A percentile compares a stretch with the other conserved stretches of the same genome.
phyloP scores from a whole-genome alignment of 2,329 filamentous ascomycete species.

The Ophiosphaerella korrae region DNA sequence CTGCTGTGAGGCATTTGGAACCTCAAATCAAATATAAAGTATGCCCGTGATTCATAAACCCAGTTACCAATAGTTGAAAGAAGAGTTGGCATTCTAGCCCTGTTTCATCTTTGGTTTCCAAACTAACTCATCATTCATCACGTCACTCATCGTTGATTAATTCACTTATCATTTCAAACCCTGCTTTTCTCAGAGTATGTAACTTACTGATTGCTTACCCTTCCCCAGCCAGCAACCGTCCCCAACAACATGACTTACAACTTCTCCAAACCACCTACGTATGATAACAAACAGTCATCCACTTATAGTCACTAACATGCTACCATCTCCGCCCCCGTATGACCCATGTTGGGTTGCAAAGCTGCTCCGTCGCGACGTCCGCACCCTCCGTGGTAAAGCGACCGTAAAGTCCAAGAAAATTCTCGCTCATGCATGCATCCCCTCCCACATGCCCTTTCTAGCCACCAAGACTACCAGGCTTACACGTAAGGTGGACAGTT shows the following conservation, averaged over 20 bases:
- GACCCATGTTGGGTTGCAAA: neutral
- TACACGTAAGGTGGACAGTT: too few relatives aligned
- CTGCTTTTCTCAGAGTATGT: too few relatives aligned
- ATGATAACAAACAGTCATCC: neutral
- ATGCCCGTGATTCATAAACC: too few relatives aligned
- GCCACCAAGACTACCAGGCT: neutral
- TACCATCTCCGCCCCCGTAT: neutral
- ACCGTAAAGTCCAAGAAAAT: neutral
- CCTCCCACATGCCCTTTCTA: neutral
- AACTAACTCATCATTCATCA: too few relatives aligned
- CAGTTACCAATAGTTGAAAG: too few relatives aligned
- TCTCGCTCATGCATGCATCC: neutral
- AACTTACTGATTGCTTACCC: too few relatives aligned
- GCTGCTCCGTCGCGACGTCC: constrained; percentile 2
- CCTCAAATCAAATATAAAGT: too few relatives aligned
- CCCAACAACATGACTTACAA: neutral
- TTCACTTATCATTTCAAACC: too few relatives aligned
- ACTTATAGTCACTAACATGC: neutral
- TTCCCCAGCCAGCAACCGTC: neutral
- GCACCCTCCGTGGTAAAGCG: neutral
- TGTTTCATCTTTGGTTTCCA: too few relatives aligned
- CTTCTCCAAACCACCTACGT: neutral
- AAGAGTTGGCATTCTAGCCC: too few relatives aligned
- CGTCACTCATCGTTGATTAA: too few relatives aligned
- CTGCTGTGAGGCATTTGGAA: too few relatives aligned